These are phyloP conservation scores for Caryocar brasiliense DNA, from an alignment of 441 rosid genomes.

Conservation along the genomic window DNA sequence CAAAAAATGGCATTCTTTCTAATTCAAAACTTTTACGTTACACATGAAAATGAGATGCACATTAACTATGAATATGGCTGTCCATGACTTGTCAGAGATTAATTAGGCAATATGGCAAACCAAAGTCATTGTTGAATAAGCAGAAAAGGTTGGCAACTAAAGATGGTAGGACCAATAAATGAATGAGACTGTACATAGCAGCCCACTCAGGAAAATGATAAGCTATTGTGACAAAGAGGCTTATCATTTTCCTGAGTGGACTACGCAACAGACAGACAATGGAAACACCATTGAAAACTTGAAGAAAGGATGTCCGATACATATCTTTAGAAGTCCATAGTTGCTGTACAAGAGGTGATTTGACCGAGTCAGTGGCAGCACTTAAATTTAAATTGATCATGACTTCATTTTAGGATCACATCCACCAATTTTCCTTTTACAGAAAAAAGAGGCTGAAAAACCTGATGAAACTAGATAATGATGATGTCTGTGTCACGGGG, in stretches of 20 bases:
- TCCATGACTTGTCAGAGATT: background rate
- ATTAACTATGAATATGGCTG: no score
- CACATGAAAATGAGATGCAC: no score
- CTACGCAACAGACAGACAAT: conserved; percentile 7
- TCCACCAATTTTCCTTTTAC: background rate
- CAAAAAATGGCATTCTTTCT: no score
- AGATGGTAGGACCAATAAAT: conserved; percentile 1
- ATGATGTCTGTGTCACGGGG: background rate
- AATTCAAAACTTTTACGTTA: no score
- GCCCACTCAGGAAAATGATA: conserved; percentile 6
- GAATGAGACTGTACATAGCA: background rate
- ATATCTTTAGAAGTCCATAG: background rate
- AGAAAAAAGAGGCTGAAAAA: background rate
- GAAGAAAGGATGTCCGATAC: background rate
- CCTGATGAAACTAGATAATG: background rate
- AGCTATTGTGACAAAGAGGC: conserved; percentile 13
- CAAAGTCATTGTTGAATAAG: conserved; percentile 4
- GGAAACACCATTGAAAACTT: background rate
- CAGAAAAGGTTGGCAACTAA: conserved; percentile 2
- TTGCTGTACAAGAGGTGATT: background rate
- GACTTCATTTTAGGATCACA: conserved; percentile 2
- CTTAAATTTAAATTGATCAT: conserved; percentile 1
- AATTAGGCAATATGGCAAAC: background rate
- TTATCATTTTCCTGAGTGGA: background rate
- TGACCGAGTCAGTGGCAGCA: background rate